Evolutionary conservation across 306 rosid genomes (phyloP).

Genomic region (Mimosa bimucronata): DNA sequence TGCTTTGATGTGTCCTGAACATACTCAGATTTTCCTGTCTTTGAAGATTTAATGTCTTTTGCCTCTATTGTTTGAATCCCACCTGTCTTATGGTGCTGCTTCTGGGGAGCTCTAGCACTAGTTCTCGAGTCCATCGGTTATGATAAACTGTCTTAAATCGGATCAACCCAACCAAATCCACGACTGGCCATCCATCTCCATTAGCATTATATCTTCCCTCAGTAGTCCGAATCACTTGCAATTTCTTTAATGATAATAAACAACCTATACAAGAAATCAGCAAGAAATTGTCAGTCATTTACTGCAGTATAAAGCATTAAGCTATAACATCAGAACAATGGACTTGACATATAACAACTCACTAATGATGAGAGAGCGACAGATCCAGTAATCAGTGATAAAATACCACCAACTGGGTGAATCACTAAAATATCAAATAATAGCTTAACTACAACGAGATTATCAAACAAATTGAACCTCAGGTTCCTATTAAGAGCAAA

Average conservation of each 20-base stretch:
- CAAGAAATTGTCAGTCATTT: conserved; percentile 34
- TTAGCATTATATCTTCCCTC: conserved; percentile 20
- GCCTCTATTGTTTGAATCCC: conserved; percentile 53
- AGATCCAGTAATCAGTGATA: conserved; percentile 40
- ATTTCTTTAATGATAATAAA: conserved; percentile 23
- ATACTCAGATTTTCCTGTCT: conserved; percentile 55
- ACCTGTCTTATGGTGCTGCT: conserved; percentile 53
- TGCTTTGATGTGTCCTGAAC: conserved; percentile 48
- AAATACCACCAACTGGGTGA: conserved; percentile 5
- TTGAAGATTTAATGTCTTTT: conserved; percentile 51
- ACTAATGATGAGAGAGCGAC: conserved; percentile 21
- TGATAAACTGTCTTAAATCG: conserved; percentile 31
- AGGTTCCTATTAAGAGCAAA: conserved; percentile 10
- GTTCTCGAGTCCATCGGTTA: conserved; percentile 75
- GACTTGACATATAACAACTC: conserved; percentile 24
- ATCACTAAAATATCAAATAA: neutral
- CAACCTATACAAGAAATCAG: conserved; percentile 42
- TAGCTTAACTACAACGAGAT: conserved; percentile 12
- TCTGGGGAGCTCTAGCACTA: conserved; percentile 56
- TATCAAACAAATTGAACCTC: conserved; percentile 27
- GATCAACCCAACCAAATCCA: conserved; percentile 51
- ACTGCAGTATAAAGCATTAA: conserved; percentile 3
- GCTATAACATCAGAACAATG: neutral
- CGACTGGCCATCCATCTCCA: conserved; percentile 41
- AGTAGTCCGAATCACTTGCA: conserved; percentile 24